Percentiles rank a stretch among this genome's conserved stretches.
These are phyloP conservation scores for Citrus unshiu DNA, from an alignment of 345 rosid species.

Conservation along the genomic window DNA sequence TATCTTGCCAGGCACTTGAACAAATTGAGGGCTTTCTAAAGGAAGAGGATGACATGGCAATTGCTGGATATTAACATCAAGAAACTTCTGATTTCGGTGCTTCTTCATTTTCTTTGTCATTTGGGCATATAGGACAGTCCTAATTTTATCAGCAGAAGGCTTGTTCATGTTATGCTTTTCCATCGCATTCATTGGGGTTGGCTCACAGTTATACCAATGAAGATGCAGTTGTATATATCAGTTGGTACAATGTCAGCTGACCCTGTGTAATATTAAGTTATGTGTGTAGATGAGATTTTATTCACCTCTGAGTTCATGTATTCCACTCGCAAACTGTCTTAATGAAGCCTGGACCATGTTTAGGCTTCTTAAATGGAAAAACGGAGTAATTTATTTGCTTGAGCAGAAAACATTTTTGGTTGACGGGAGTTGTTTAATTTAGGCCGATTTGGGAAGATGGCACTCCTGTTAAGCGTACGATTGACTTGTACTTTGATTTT, in stretches of 20 bases:
- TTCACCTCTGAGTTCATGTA: neutral
- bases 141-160: neutral
- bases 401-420: neutral
- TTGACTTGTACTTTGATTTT: neutral
- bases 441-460: neutral
- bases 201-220: neutral
- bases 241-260: neutral
- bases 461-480: too few relatives aligned
- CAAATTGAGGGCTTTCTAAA: constrained; percentile 44
- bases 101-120: neutral
- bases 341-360: neutral
- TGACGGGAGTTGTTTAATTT: neutral
- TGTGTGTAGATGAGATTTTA: neutral
- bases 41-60: constrained; percentile 26
- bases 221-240: neutral
- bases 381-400: too few relatives aligned
- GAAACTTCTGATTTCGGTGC: constrained; percentile 1
- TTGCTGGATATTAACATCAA: constrained; percentile 11
- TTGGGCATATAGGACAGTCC: neutral
- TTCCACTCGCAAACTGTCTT: neutral
- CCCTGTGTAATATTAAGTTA: neutral
- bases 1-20: constrained; percentile 43
- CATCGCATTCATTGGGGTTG: neutral
- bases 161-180: neutral
- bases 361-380: neutral